A percentile compares a stretch with the other conserved stretches of the same genome.
phyloP scores from a whole-genome alignment of 2,329 filamentous ascomycete genomes.

The Raffaelea albimanens region DNA sequence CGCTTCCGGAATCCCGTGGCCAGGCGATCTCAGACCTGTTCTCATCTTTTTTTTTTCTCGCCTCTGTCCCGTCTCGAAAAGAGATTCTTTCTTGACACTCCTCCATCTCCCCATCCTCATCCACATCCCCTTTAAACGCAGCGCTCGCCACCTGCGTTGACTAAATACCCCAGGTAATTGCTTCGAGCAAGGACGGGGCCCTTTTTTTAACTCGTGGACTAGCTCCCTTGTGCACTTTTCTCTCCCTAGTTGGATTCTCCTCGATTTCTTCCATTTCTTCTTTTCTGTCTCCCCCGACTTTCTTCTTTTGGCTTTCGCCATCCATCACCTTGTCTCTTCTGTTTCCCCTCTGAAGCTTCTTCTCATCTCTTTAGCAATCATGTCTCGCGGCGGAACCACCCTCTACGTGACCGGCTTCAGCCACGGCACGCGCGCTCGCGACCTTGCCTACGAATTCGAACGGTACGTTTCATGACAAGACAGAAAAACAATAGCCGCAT shows the following conservation, averaged over 20 bases:
- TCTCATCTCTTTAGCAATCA: conserved; percentile 28
- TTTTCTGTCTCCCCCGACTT: neutral
- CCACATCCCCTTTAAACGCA: neutral
- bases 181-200: neutral
- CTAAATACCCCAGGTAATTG: neutral
- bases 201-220: neutral
- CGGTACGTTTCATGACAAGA: conserved; percentile 61
- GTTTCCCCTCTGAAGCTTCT: neutral
- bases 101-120: neutral
- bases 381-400: conserved; percentile 90
- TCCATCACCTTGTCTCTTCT: neutral
- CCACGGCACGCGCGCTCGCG: conserved; percentile 95
- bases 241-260: neutral
- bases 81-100: too few species aligned
- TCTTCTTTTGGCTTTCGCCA: neutral
- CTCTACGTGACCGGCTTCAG: conserved; percentile 99
- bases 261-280: neutral
- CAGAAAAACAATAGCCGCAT: too few species aligned
- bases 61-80: neutral
- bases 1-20: neutral
- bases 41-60: conserved; percentile 1
- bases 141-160: neutral
- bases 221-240: neutral
- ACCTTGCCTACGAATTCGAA: conserved; percentile 99
- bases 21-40: neutral